phyloP scores from a whole-genome alignment of 495 filamentous ascomycete genomes.

The Hyaloscypha bicolor region DNA sequence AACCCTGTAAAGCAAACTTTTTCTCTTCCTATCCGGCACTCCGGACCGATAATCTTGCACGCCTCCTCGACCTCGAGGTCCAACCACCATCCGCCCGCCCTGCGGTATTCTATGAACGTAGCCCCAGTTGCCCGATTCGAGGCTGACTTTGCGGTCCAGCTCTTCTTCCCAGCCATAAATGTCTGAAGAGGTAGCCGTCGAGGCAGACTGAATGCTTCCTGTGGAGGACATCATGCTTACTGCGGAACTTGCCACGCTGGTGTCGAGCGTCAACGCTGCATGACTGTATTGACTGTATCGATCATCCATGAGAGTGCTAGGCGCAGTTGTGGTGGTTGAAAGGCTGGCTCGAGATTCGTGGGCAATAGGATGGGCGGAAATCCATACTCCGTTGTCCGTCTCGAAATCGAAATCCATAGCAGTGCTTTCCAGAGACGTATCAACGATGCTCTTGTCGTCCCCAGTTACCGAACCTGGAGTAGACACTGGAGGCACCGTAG shows the following conservation, averaged over 20 bases:
- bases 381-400: slow-evolving; percentile 27
- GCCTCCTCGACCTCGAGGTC: slow-evolving; percentile 16
- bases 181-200: slow-evolving; percentile 18
- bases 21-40: slow-evolving; percentile 37
- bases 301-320: slow-evolving; percentile 23
- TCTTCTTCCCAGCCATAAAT: slow-evolving; percentile 37
- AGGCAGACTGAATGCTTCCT: slow-evolving; percentile 23
- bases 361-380: slow-evolving; percentile 25
- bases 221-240: slow-evolving; percentile 29
- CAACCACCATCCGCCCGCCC: slow-evolving; percentile 19
- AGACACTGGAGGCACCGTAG: not conserved
- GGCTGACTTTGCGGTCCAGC: slow-evolving; percentile 28
- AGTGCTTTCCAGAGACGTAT: slow-evolving; percentile 22
- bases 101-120: slow-evolving; percentile 19
- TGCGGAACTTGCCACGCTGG: slow-evolving; percentile 28
- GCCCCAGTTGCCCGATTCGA: slow-evolving; percentile 23
- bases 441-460: slow-evolving; percentile 23
- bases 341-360: slow-evolving; percentile 27
- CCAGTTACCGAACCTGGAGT: not conserved
- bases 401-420: slow-evolving; percentile 31
- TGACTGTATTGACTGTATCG: slow-evolving; percentile 18
- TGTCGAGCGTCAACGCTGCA: slow-evolving; percentile 25
- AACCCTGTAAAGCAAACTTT: slow-evolving; percentile 47
- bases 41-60: slow-evolving; percentile 14
- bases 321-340: slow-evolving; percentile 20